Evolutionary conservation across 2,329 filamentous ascomycete genomes (phyloP).

Genomic region (Cadophora sp.): DNA sequence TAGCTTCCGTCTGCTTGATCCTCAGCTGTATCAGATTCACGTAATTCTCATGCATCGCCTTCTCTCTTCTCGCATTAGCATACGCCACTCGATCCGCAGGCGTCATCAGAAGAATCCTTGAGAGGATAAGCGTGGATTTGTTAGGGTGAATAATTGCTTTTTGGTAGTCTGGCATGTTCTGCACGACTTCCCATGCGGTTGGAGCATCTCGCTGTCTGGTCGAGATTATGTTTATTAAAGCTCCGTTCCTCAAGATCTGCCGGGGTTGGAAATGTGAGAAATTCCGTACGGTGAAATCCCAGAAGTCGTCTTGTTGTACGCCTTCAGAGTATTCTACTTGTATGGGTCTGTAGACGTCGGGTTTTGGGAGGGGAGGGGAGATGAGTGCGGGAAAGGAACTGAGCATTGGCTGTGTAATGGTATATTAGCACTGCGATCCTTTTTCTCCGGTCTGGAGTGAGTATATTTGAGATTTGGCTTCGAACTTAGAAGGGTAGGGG

Average conservation of each 20-base stretch:
- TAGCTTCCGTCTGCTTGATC: background rate
- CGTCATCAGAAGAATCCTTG: background rate
- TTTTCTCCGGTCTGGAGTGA: background rate
- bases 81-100: background rate
- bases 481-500: background rate
- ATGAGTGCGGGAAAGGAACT: background rate
- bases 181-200: background rate
- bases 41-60: background rate
- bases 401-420: background rate
- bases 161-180: background rate
- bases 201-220: background rate
- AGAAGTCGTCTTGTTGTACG: constrained; percentile 7
- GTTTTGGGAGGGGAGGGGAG: background rate
- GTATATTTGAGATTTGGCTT: background rate
- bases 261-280: constrained; percentile 4
- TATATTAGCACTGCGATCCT: background rate
- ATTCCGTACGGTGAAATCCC: constrained; percentile 7
- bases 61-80: background rate
- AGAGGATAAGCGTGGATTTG: background rate
- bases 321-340: constrained; percentile 13
- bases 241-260: background rate
- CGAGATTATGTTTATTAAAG: background rate
- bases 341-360: background rate
- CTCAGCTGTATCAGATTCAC: background rate
- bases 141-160: background rate